Base-by-base conservation (phyloP, 2,329 filamentous ascomycete species). In the Botryotinia convoluta region DNA sequence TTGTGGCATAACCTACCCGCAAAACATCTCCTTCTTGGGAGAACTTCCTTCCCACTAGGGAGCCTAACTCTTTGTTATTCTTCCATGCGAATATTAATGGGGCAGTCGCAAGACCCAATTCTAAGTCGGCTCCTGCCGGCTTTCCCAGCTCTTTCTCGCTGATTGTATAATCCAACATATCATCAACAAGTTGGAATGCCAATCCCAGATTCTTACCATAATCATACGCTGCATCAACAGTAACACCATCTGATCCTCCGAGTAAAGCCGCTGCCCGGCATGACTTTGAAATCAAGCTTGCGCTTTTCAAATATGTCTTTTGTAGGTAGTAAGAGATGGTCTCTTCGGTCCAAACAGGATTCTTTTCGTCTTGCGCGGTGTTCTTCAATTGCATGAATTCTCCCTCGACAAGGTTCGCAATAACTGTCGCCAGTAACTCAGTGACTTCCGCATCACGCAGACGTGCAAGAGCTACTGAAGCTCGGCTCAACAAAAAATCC, bases 371-470 rank as follows among this genome's bases (percentile, higher is more conserved):
- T 77, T 89, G 87, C 63, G 93, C 93, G 1, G 96, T 98, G 83
- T 99, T 99, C 85, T 97, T 97, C 79, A 99, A 86, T 85, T 99
- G 96, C 96, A 99, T 99, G 85, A 99, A 98, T 83, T 99, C 96
- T 80, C 96, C 96, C 84, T 99, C 96, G 32, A 99, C 95, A 39
- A 99, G 86, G 82, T 99, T 99, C 62, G 96, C 95, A 78, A 99
- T 98, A 60, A 98, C 96, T 0, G 95, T 98, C 6, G 96, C 94
- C 44, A 99, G 86, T 12, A 99, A 88, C 84, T 99, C 96, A 14
- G 94, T 94, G 4, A 99, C 96, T 83, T 99, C 96, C 61, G 95
- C 92, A 80, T 99, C 94, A 45, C 95, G 90, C 74, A 99, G 85
- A 60, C 96, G 90, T 22, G 96, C 96, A 60, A 99, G 87, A 9